A percentile compares a stretch with the other conserved stretches of the same genome.
Evolutionary conservation across 2,329 filamentous ascomycete genomes (phyloP).

Genomic region (Fusarium ambrosium): DNA sequence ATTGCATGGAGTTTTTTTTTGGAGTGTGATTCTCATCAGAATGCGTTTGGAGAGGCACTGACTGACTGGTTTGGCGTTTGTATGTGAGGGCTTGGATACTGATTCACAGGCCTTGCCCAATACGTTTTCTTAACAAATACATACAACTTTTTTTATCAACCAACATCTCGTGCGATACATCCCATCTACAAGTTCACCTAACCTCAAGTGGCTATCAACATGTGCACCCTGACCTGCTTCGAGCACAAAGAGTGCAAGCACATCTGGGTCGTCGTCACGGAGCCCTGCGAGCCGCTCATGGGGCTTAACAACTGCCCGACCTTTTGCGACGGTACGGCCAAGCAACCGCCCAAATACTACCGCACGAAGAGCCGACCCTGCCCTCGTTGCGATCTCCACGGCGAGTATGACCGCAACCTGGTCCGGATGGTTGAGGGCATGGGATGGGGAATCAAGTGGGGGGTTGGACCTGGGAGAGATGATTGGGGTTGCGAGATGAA

Average conservation of each 20-base stretch:
- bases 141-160: constrained; percentile 1
- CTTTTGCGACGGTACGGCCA: constrained; percentile 57
- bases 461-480: constrained; percentile 58
- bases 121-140: not conserved
- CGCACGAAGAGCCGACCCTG: constrained; percentile 55
- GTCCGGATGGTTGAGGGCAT: constrained; percentile 61
- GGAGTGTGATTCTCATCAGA: constrained; percentile 1
- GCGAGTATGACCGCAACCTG: constrained; percentile 62
- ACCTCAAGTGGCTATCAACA: constrained; percentile 40
- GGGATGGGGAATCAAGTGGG: constrained; percentile 62
- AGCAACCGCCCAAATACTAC: constrained; percentile 53
- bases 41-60: constrained; percentile 10
- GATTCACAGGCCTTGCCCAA: constrained; percentile 21
- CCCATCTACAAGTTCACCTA: not conserved
- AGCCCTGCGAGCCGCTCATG: constrained; percentile 62
- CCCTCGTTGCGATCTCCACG: constrained; percentile 57
- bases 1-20: constrained; percentile 20
- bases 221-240: constrained; percentile 65
- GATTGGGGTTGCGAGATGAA: constrained; percentile 55
- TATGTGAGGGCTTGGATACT: constrained; percentile 6
- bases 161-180: not conserved
- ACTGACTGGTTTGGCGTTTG: constrained; percentile 5
- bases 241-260: constrained; percentile 64
- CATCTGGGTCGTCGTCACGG: constrained; percentile 63
- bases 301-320: constrained; percentile 64